Conservation (phyloP, 345 rosid species). For the Citrus hindsii region DNA sequence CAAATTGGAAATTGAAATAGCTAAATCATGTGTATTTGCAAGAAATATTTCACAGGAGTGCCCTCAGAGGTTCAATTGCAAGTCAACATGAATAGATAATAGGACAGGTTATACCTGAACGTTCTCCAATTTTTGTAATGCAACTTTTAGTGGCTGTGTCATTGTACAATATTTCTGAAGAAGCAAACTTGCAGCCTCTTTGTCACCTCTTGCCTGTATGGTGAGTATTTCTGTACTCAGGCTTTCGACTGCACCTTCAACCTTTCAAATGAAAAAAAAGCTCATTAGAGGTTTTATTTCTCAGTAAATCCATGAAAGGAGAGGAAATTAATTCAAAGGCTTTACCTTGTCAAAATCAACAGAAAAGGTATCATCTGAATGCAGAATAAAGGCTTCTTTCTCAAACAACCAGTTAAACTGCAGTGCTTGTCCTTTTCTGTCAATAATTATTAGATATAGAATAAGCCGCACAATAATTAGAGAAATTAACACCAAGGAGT, state of each 20-base stretch:
- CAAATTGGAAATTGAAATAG: background rate
- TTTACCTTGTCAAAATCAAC: conserved; percentile 79
- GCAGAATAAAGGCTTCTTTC: conserved; percentile 69
- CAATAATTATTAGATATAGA: conserved; percentile 12
- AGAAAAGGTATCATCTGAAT: conserved; percentile 61
- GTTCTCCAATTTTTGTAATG: conserved; percentile 58
- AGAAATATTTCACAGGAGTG: background rate
- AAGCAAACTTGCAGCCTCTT: conserved; percentile 62
- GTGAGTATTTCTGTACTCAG: conserved; percentile 78
- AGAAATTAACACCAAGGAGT: background rate
- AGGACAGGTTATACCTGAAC: conserved; percentile 43
- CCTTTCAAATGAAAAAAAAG: conserved; percentile 33
- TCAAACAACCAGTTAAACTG: conserved; percentile 92
- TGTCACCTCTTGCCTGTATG: conserved; percentile 85
- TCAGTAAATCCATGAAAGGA: background rate
- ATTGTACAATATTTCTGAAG: conserved; percentile 58
- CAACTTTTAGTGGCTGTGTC: conserved; percentile 57
- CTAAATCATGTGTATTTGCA: background rate
- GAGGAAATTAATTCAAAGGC: conserved; percentile 8
- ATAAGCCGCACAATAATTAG: conserved; percentile 17
- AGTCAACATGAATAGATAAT: background rate
- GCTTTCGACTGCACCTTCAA: conserved; percentile 78
- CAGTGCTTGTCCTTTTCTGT: conserved; percentile 89
- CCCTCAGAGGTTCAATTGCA: background rate
- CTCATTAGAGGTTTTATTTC: background rate